Percentiles rank a stretch among this genome's conserved stretches.
Evolutionary conservation across 768 basidiomycete genomes (phyloP).

Genomic region (Naganishia friedmannii): DNA sequence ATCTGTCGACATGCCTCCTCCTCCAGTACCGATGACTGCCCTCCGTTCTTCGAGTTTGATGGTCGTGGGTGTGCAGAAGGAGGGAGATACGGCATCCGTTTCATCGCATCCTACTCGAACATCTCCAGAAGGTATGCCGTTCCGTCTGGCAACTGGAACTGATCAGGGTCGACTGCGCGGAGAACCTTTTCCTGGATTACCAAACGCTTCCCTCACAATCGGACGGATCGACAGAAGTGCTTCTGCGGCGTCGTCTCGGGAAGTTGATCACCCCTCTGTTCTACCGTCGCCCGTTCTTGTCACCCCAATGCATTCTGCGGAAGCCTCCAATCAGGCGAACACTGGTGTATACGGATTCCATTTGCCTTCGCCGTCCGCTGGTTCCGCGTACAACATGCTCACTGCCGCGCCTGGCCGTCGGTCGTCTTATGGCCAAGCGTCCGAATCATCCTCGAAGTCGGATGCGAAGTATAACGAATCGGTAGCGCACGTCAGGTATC

Average conservation of each 20-base stretch:
- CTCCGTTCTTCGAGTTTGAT: not conserved
- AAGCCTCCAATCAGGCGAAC: not conserved
- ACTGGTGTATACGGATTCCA: slow-evolving; percentile 4
- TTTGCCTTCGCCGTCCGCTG: slow-evolving; percentile 12
- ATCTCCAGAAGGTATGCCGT: not conserved
- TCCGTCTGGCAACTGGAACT: not conserved
- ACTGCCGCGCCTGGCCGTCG: no score
- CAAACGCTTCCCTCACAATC: not conserved
- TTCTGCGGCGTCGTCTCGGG: no score
- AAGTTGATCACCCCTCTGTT: no score
- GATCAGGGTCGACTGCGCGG: not conserved
- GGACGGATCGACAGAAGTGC: not conserved
- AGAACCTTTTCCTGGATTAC: not conserved
- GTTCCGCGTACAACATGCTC: slow-evolving; percentile 7
- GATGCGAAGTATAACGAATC: not conserved
- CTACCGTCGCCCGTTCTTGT: not conserved
- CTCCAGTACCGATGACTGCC: slow-evolving; percentile 5
- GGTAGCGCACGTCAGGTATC: not conserved
- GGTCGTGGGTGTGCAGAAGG: not conserved
- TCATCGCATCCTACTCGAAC: not conserved
- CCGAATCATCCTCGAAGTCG: not conserved
- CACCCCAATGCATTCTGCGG: not conserved
- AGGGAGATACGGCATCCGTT: not conserved
- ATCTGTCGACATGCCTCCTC: slow-evolving; percentile 2
- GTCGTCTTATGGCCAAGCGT: not conserved